Base-by-base conservation (phyloP, 1,139 yeast species). In the Taiozyma onychis region DNA sequence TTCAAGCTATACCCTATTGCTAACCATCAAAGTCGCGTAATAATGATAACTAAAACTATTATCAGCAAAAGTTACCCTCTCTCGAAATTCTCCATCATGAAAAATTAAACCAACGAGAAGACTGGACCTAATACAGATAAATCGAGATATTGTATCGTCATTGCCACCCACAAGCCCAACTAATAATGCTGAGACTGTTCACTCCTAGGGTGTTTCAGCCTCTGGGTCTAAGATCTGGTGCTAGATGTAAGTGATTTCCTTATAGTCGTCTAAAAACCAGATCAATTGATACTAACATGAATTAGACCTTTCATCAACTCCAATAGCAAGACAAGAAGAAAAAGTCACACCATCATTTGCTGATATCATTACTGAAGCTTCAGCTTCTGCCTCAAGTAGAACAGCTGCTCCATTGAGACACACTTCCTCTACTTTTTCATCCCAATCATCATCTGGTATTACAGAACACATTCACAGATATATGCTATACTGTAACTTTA, bases 401-500 rank as follows among this genome's bases (percentile, higher is more conserved):
- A 45, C 26, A 18, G 43, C 18, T 41, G 32, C 22, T 10, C 39
- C 49, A 30, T 43, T 45, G 2, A 11, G 39, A 18, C 44, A 32
- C 39, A 48, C 46, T 9, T 39, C 26, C 13, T 45, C 39, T 48
- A 44, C 47, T 8, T 22, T 30, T 6, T 39, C 48, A 11, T 34
- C 44, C 8, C 42, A 30, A 9, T 30, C 45, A 22, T 16, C 49
- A 13, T 21, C 57, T 13, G 55, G 50, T 22, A 47, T 53, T 44
- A 37, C 43, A 24, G 53, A 49, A 44, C 27, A 41, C 9, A 46
- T 59, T 34, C 68, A 66, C 35, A 81, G 81, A 60, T 85, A 90
- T 74, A 83, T 88, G 50, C 67, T 91, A 52, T 88, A 87, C 69
- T 89, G 89, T 54, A 73, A 75, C 39, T 91, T 90, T 70, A 81